Base-by-base conservation (phyloP, 140 eudicot species). In the Erigeron philadelphicus region DNA sequence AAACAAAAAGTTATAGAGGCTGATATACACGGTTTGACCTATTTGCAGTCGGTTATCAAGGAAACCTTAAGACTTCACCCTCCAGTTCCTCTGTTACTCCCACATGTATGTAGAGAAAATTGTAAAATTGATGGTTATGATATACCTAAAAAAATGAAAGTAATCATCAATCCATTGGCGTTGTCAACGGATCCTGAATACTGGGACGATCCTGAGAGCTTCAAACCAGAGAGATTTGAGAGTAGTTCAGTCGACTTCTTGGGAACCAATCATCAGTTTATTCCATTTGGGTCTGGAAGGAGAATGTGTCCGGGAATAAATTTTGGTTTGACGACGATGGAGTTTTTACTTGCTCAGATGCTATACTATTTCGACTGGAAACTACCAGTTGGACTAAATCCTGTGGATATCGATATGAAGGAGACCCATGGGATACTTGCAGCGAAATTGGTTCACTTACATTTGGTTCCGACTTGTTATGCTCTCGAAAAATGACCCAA, bases 41-140 rank as follows among this genome's bases (percentile, higher is more conserved):
- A 70, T 31, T 11, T 70, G 19, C 48, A 56, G 18, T 31, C 15
- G 1, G 66, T 70, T 6, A 70, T 70, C 8, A 70, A 70, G 43
- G 75, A 70, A 70, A 70, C 75, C 10, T 42, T 70, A 11, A 17
- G 75, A 21, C 43, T 70, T 8, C 75, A 70, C 46, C 56, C 75
- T 17, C 57, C 75, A 11, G 46, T 53, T 19, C 59, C 75, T 25
- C 17, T 70, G 4, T 70, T 70, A 57, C 41, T 70, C 48, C 75
- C 75, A 38, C 57, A 31, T 52, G 66, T 54, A 70, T 57, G 45
- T 12, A 49, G 72, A 5, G 31, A 67, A 11, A 10, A 49, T 10
- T 48, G 61, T 16, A 55, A 67, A 8, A 48, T 67, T 19, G 54
- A 8, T 21, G 72, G 72, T 15, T 67, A 67, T 16, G 61, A 19